These are phyloP conservation scores for Candida takata DNA, from an alignment of 805 yeast genomes.

Conservation along the genomic window DNA sequence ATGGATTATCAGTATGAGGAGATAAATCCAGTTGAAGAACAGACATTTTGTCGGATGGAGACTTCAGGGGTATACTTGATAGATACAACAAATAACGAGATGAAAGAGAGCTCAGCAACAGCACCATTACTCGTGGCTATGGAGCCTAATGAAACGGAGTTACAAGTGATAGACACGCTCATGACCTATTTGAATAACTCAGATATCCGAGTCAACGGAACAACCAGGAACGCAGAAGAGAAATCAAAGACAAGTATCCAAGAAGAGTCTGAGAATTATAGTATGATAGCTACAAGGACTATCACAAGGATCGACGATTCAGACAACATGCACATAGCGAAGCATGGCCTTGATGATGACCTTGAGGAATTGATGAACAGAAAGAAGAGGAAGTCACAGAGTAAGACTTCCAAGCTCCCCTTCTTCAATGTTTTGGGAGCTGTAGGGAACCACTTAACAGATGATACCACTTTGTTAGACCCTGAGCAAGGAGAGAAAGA, in stretches of 20 bases:
- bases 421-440: constrained; percentile 1
- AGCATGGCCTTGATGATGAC: constrained; percentile 15
- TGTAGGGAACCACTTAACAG: neutral
- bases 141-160: neutral
- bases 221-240: neutral
- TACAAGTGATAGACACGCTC: neutral
- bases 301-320: neutral
- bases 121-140: too few relatives aligned
- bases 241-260: neutral
- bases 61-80: too few relatives aligned
- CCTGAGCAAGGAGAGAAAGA: neutral
- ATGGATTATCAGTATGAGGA: too few relatives aligned
- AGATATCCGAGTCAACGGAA: neutral
- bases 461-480: neutral
- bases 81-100: too few relatives aligned
- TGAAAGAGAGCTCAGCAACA: too few relatives aligned
- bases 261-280: neutral
- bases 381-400: constrained; percentile 1
- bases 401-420: neutral
- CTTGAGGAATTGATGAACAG: constrained; percentile 12
- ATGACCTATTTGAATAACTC: constrained; percentile 1
- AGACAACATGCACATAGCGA: constrained; percentile 1
- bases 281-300: neutral
- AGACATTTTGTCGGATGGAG: too few relatives aligned
- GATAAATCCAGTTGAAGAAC: too few relatives aligned